These are phyloP conservation scores for Detonula confervacea DNA, from an alignment of 352 stramenopile genomes.

Conservation along the genomic window DNA sequence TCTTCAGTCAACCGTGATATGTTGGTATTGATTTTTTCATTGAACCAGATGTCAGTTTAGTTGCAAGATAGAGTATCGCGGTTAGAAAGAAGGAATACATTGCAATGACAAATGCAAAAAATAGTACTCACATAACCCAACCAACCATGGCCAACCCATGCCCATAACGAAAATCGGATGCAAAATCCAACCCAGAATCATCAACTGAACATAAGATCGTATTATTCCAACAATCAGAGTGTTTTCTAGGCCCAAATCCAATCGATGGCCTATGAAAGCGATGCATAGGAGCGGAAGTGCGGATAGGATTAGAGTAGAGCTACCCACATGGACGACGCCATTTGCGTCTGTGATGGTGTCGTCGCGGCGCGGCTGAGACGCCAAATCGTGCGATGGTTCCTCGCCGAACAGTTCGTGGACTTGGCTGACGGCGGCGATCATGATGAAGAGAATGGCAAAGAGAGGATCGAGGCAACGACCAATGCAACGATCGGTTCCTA, in stretches of 20 bases:
- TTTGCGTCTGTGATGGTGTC: constrained; percentile 1
- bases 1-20: constrained; percentile 30
- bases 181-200: constrained; percentile 71
- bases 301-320: constrained; percentile 44
- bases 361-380: neutral
- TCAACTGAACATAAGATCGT: constrained; percentile 70
- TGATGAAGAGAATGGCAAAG: too few relatives aligned
- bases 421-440: too few relatives aligned
- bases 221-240: constrained; percentile 56
- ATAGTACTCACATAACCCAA: constrained; percentile 44
- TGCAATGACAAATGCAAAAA: neutral
- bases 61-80: too few relatives aligned
- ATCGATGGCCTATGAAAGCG: constrained; percentile 38
- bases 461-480: too few relatives aligned
- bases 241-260: constrained; percentile 64
- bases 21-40: neutral
- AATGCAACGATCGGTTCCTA: too few relatives aligned
- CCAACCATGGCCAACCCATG: constrained; percentile 51
- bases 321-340: constrained; percentile 59
- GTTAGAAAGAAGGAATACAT: neutral
- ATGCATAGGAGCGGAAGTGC: constrained; percentile 56
- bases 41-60: neutral
- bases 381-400: neutral
- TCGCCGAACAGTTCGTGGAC: neutral
- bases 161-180: constrained; percentile 76